A percentile compares a stretch with the other conserved stretches of the same genome.
Conservation (phyloP, 1,284 basidiomycete genomes). For the Phlebopus sp. region DNA sequence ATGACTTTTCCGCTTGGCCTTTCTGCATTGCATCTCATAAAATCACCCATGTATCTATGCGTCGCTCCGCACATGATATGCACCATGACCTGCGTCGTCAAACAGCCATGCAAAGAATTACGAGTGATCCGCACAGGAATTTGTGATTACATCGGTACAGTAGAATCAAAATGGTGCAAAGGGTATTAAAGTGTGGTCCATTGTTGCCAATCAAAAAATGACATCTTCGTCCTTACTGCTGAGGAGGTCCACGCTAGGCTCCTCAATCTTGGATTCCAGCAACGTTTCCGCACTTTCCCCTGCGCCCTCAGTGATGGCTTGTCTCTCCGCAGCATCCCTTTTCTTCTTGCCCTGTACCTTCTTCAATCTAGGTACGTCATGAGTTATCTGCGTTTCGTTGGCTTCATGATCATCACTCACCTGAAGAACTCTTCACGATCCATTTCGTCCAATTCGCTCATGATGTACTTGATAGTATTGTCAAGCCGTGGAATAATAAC, state of each 20-base stretch:
- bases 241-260: slow-evolving; percentile 58
- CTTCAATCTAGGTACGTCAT: slow-evolving; percentile 60
- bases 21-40: slow-evolving; percentile 37
- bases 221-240: slow-evolving; percentile 88
- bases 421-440: slow-evolving; percentile 98
- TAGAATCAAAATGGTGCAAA: slow-evolving; percentile 4
- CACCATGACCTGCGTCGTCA: slow-evolving; percentile 36
- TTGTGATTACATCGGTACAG: slow-evolving; percentile 13
- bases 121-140: slow-evolving; percentile 4
- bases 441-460: slow-evolving; percentile 96
- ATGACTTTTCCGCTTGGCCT: slow-evolving; percentile 19
- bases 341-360: slow-evolving; percentile 99
- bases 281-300: slow-evolving; percentile 27
- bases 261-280: slow-evolving; percentile 33
- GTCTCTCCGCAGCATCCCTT: slow-evolving; percentile 40
- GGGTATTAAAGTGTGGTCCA: slow-evolving; percentile 14
- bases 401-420: slow-evolving; percentile 34
- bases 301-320: slow-evolving; percentile 15
- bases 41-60: slow-evolving; percentile 56
- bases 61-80: slow-evolving; percentile 48
- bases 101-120: neutral
- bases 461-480: slow-evolving; percentile 96
- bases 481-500: slow-evolving; percentile 95
- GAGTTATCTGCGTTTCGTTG: slow-evolving; percentile 1
- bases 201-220: slow-evolving; percentile 65